phyloP scores from a whole-genome alignment of 225 moss, liverwort and hornwort genomes.

The Polytrichum formosum region DNA sequence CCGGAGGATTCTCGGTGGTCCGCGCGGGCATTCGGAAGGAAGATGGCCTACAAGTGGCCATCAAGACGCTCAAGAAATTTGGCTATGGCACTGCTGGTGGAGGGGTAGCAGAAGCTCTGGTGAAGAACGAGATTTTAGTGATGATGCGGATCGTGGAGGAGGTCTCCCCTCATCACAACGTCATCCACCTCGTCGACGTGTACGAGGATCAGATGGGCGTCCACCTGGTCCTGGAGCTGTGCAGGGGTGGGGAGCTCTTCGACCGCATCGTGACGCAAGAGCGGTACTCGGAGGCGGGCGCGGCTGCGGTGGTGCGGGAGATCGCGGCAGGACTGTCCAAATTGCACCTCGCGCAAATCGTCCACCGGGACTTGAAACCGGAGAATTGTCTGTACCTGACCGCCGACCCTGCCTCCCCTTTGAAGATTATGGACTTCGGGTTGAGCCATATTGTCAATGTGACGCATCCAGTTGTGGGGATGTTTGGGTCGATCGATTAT shows the following conservation, averaged over 20 bases:
- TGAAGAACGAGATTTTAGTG: slow-evolving; percentile 92
- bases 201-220: slow-evolving; percentile 52
- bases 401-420: slow-evolving; percentile 24
- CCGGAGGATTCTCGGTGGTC: slow-evolving; percentile 80
- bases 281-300: slow-evolving; percentile 64
- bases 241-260: slow-evolving; percentile 58
- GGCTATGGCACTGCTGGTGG: slow-evolving; percentile 31
- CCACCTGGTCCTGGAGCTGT: slow-evolving; percentile 57
- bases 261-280: slow-evolving; percentile 51
- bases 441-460: slow-evolving; percentile 57
- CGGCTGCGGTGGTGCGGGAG: slow-evolving; percentile 46
- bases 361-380: slow-evolving; percentile 64
- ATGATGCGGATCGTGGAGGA: slow-evolving; percentile 68
- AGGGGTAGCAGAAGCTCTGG: slow-evolving; percentile 59
- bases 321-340: slow-evolving; percentile 43
- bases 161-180: slow-evolving; percentile 57
- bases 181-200: slow-evolving; percentile 51
- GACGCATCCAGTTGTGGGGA: slow-evolving; percentile 70
- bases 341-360: slow-evolving; percentile 53
- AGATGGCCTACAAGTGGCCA: slow-evolving; percentile 64
- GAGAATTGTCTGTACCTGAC: slow-evolving; percentile 50
- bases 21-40: slow-evolving; percentile 43
- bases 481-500: slow-evolving; percentile 88
- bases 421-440: slow-evolving; percentile 68
- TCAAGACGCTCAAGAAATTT: slow-evolving; percentile 75